Evolutionary conservation across 768 basidiomycete genomes (phyloP).

Genomic region (Mycena sanguinolenta): DNA sequence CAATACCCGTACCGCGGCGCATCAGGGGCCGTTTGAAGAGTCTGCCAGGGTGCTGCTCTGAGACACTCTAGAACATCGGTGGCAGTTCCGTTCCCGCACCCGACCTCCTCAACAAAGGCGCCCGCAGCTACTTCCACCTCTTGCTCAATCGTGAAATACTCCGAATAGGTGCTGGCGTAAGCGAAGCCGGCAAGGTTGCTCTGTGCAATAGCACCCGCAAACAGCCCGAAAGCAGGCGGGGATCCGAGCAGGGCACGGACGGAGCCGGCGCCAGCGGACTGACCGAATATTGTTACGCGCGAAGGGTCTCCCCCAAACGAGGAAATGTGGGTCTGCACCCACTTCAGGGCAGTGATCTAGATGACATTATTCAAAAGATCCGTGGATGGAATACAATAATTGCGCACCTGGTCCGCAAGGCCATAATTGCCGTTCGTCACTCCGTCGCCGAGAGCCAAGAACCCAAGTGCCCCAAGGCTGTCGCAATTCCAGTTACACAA

Average conservation of each 20-base stretch:
- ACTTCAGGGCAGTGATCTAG: conserved; percentile 53
- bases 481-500: conserved; percentile 41
- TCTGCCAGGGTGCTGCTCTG: conserved; percentile 47
- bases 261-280: conserved; percentile 66
- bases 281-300: conserved; percentile 66
- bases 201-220: conserved; percentile 55
- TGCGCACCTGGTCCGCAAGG: conserved; percentile 57
- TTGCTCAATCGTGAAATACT: conserved; percentile 61
- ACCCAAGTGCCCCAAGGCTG: conserved; percentile 57
- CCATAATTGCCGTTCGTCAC: conserved; percentile 62
- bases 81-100: conserved; percentile 49
- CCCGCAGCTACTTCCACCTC: conserved; percentile 51
- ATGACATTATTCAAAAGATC: not conserved
- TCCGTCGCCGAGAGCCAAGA: conserved; percentile 57
- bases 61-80: conserved; percentile 55
- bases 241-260: conserved; percentile 55
- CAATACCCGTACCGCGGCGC: conserved; percentile 37
- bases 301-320: conserved; percentile 71
- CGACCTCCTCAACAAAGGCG: conserved; percentile 53
- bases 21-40: conserved; percentile 54
- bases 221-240: conserved; percentile 52
- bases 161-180: conserved; percentile 62
- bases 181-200: conserved; percentile 65
- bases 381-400: conserved; percentile 12
- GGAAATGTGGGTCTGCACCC: conserved; percentile 65